Evolutionary conservation across 495 filamentous ascomycete genomes (phyloP), one percentile per base, ranked within the genome.

Genomic region (Hypoxylon lenormandii): DNA sequence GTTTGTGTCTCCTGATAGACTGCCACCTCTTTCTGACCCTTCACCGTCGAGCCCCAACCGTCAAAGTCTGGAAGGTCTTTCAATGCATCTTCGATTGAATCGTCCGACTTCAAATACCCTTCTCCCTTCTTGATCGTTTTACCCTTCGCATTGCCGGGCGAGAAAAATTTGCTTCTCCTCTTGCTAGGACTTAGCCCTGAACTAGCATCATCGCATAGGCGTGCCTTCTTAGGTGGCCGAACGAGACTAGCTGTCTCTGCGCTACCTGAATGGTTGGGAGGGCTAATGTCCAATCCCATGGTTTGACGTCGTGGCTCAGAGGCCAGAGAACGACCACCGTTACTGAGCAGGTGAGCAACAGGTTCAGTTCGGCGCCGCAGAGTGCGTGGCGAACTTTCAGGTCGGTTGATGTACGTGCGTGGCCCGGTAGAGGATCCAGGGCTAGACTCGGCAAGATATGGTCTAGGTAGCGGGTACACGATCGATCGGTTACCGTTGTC

Each of bases 211-310:
- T 81, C 78, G 30, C 82, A 84, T 22, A 84, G 60, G 26, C 82
- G 78, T 52, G 80, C 79, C 74, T 84, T 84, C 77, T 84, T 84
- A 56, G 80, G 75, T 55, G 82, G 82, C 53, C 81, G 64, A 61
- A 47, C 48, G 33, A 43, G 36, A 15, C 62, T 45, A 4, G 36
- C 37, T n/a, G 58, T 42, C 21, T 37, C 37, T 23, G 22, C 8
- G 26, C 36, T 66, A 13, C 71, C 55, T 55, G 70, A 33, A 51
- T 69, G 42, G 68, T 63, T 60, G 57, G 60, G 2, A 75, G 18
- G 4, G 1, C 42, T 47, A 10, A 30, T 38, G 7, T 19, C 47
- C 4, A 65, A 64, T 0, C 73, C 80, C 5, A 63, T 48, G 7
- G 78, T 80, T 22, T 68, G 73, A 10, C 80, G 80, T 28, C 80